Evolutionary conservation across 2,329 filamentous ascomycete genomes (phyloP).

Genomic region (Aspergillus pseudoglaucus): DNA sequence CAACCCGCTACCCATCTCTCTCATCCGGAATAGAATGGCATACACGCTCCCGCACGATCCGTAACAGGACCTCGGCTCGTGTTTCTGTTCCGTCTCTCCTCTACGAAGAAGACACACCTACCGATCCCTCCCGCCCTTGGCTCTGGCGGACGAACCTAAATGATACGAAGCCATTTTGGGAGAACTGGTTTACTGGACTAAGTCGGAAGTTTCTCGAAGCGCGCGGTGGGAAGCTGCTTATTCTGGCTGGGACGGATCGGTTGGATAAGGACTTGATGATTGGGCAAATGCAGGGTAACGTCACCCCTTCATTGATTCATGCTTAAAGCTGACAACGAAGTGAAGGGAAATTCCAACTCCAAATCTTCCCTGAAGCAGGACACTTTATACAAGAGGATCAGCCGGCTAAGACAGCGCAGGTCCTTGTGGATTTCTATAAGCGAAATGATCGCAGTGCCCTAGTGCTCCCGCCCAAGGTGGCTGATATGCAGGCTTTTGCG

Average conservation of each 20-base stretch:
- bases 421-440: conserved; percentile 83
- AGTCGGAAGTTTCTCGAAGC: conserved; percentile 81
- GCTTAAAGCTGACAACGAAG: background rate
- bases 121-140: conserved; percentile 52
- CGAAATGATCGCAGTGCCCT: conserved; percentile 80
- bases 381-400: conserved; percentile 97
- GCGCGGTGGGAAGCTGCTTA: conserved; percentile 72
- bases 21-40: conserved; percentile 90
- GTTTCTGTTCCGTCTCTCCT: conserved; percentile 81
- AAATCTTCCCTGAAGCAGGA: conserved; percentile 89
- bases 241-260: conserved; percentile 83
- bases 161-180: conserved; percentile 84
- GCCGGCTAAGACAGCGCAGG: conserved; percentile 78
- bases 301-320: conserved; percentile 3
- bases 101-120: conserved; percentile 35
- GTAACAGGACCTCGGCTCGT: conserved; percentile 74
- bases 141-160: conserved; percentile 80
- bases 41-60: conserved; percentile 75
- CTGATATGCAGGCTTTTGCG: conserved; percentile 51
- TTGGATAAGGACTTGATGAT: conserved; percentile 89
- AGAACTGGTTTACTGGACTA: conserved; percentile 84
- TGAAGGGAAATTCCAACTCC: conserved; percentile 78
- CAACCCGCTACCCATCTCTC: conserved; percentile 68
- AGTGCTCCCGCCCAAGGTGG: conserved; percentile 87
- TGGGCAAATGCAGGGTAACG: conserved; percentile 87